Percentiles rank a stretch among this genome's conserved stretches.
These are phyloP conservation scores for Alnus rubra DNA, from an alignment of 306 rosid species.

Conservation along the genomic window DNA sequence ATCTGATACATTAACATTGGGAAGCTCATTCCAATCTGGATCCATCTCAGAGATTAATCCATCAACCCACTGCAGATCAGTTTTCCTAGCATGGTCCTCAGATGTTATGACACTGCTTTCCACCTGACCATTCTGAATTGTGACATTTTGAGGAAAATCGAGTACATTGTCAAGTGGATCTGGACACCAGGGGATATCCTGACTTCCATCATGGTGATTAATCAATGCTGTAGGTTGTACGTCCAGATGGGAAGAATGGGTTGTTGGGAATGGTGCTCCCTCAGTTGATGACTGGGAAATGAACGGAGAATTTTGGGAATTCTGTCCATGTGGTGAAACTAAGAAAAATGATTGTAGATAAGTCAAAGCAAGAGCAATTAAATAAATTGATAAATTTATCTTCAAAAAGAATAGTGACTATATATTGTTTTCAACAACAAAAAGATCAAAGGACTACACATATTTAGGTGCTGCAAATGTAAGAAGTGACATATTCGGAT, in stretches of 20 bases:
- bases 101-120: constrained; percentile 44
- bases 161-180: constrained; percentile 60
- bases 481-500: too few species aligned
- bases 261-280: constrained; percentile 33
- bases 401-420: too few species aligned
- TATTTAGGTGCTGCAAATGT: too few species aligned
- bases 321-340: constrained; percentile 43
- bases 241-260: constrained; percentile 41
- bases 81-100: constrained; percentile 48
- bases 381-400: too few species aligned
- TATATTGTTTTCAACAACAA: too few species aligned
- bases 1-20: constrained; percentile 15
- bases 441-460: too few species aligned
- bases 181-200: constrained; percentile 59
- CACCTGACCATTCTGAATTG: constrained; percentile 56
- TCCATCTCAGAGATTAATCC: constrained; percentile 67
- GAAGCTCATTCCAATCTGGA: constrained; percentile 72
- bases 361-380: too few species aligned
- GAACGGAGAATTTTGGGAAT: constrained; percentile 45
- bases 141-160: constrained; percentile 49
- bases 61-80: constrained; percentile 79
- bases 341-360: constrained; percentile 21
- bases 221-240: constrained; percentile 41
- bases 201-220: constrained; percentile 43
- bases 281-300: constrained; percentile 45